Conservation (phyloP, 75 land plant genomes). For the Cunninghamia lanceolata region DNA sequence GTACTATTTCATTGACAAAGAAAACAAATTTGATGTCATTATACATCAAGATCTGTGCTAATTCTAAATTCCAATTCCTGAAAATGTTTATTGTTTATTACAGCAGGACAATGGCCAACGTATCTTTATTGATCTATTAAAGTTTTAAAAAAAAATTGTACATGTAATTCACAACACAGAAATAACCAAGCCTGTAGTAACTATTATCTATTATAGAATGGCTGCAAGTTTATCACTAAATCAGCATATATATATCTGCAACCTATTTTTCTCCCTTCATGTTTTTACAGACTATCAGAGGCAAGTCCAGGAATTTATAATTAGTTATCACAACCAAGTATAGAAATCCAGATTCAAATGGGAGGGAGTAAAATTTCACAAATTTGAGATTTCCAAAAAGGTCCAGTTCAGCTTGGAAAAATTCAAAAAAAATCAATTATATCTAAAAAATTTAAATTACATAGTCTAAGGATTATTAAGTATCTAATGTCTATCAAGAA, state of each 20-base stretch:
- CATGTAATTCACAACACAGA: background rate
- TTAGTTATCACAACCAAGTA: background rate
- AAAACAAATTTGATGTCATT: background rate
- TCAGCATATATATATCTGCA: background rate
- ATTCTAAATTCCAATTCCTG: background rate
- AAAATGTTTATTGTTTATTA: background rate
- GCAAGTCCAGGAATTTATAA: background rate
- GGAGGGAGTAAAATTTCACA: background rate
- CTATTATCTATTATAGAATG: background rate
- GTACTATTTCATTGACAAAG: background rate
- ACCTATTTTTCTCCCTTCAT: background rate
- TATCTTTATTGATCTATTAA: background rate
- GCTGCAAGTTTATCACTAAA: background rate
- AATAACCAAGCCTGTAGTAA: background rate
- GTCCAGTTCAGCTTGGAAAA: background rate
- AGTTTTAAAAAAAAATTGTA: background rate
- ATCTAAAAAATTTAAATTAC: too few relatives aligned
- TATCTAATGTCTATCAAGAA: too few relatives aligned
- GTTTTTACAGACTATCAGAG: background rate
- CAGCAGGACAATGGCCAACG: background rate
- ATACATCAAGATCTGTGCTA: background rate
- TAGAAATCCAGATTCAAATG: background rate
- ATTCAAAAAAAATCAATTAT: too few relatives aligned
- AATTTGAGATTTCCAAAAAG: background rate
- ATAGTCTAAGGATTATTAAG: too few relatives aligned